A percentile compares a stretch with the other conserved stretches of the same genome.
These are phyloP conservation scores for Colletotrichum orchidophilum DNA, from an alignment of 2,329 filamentous ascomycete genomes.

Conservation along the genomic window DNA sequence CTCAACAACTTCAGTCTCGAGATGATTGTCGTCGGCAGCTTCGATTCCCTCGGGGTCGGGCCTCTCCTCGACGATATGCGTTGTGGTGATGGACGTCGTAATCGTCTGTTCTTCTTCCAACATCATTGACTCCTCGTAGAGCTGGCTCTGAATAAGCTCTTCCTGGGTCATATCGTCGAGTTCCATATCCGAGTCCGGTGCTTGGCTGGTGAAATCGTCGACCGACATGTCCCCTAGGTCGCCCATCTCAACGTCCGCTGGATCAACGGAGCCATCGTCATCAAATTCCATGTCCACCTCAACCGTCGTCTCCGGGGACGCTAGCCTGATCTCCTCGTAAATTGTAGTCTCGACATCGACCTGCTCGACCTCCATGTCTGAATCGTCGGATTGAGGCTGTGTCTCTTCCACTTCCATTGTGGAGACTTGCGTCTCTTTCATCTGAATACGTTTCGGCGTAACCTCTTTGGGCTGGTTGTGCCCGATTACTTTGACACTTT, in stretches of 20 bases:
- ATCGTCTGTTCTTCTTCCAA: constrained; percentile 48
- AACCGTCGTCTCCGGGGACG: not conserved
- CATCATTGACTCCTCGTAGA: constrained; percentile 41
- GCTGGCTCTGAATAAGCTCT: constrained; percentile 24
- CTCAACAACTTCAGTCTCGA: not conserved
- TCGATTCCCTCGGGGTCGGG: not conserved
- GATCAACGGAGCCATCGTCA: not conserved
- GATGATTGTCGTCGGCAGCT: not conserved
- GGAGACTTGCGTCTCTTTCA: not conserved
- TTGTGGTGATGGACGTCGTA: not conserved
- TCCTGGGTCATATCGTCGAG: constrained; percentile 18
- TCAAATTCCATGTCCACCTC: constrained; percentile 14
- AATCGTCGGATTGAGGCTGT: not conserved
- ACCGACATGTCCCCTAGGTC: constrained; percentile 26
- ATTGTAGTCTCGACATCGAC: not conserved
- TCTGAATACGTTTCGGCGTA: not conserved
- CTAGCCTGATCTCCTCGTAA: not conserved
- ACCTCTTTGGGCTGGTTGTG: not conserved
- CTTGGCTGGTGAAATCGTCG: not conserved
- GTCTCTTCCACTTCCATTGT: not conserved
- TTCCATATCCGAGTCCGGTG: not conserved
- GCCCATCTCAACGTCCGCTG: constrained; percentile 23
- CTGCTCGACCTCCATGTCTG: not conserved
- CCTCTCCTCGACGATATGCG: not conserved
- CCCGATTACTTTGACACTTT: not conserved